Conservation (phyloP, 2,329 filamentous ascomycete genomes). For the Paramyrothecium roridum region DNA sequence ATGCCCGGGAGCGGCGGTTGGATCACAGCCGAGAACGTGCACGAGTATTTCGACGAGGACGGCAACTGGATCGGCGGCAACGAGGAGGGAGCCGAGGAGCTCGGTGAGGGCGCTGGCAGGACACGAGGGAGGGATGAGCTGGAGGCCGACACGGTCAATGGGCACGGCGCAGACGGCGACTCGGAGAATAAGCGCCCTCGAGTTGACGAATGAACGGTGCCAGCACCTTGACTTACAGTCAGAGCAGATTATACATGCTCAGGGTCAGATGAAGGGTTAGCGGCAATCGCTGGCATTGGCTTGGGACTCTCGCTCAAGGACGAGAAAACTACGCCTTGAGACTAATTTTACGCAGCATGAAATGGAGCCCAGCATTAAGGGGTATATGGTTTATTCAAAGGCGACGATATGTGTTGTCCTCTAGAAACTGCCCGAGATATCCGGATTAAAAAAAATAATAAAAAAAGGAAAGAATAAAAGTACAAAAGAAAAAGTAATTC, state of each 20-base stretch:
- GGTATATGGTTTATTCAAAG: conserved; percentile 3
- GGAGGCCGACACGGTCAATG: conserved; percentile 43
- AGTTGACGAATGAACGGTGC: conserved; percentile 31
- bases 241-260: background rate
- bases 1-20: conserved; percentile 74
- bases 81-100: conserved; percentile 39
- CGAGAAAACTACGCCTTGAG: background rate
- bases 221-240: background rate
- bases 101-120: conserved; percentile 64
- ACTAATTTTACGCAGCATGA: background rate
- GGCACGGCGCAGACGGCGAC: conserved; percentile 32
- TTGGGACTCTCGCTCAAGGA: background rate
- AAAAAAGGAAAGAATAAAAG: conserved; percentile 2
- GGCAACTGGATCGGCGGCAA: conserved; percentile 69
- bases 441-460: conserved; percentile 1
- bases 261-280: conserved; percentile 4
- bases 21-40: conserved; percentile 91
- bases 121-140: conserved; percentile 52
- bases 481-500: background rate
- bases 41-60: conserved; percentile 76
- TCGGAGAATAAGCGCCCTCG: conserved; percentile 45
- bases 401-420: conserved; percentile 4
- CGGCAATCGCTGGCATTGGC: conserved; percentile 20
- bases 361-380: background rate
- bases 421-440: background rate